Evolutionary conservation across 371 early-diverging fungal genomes (phyloP).

Genomic region (Cokeromyces recurvatus): DNA sequence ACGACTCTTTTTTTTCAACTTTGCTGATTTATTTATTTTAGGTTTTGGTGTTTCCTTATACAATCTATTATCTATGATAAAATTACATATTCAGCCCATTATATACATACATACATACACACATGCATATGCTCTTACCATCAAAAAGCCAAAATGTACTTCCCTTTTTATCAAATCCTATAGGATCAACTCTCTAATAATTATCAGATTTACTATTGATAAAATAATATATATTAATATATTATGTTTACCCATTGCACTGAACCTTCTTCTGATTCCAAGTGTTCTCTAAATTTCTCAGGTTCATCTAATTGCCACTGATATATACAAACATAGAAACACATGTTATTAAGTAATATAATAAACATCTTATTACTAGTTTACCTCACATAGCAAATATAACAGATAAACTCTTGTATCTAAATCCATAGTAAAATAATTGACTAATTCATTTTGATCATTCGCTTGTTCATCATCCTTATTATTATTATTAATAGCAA

Average conservation of each 20-base stretch:
- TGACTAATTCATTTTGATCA: slow-evolving; percentile 6
- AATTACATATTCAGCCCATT: no score
- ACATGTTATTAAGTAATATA: no score
- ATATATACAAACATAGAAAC: no score
- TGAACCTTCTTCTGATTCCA: slow-evolving; percentile 55
- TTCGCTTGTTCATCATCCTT: slow-evolving; percentile 3
- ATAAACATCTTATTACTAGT: no score
- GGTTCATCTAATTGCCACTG: slow-evolving; percentile 71
- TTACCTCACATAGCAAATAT: slow-evolving; percentile 44
- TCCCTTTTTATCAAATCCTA: slow-evolving; percentile 65
- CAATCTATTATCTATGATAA: slow-evolving; percentile 57
- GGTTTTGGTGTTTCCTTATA: slow-evolving; percentile 52
- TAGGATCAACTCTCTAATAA: slow-evolving; percentile 65
- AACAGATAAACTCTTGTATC: slow-evolving; percentile 44
- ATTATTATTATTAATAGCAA: no score
- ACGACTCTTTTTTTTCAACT: slow-evolving; percentile 8
- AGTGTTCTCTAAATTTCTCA: slow-evolving; percentile 54
- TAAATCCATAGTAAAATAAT: slow-evolving; percentile 41
- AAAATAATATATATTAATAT: neutral
- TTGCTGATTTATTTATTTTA: slow-evolving; percentile 19
- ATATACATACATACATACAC: no score
- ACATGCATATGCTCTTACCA: slow-evolving; percentile 50
- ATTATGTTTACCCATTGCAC: slow-evolving; percentile 56
- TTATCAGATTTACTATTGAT: neutral
- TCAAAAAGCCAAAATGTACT: slow-evolving; percentile 76